Evolutionary conservation across 1,284 basidiomycete species (phyloP).

Genomic region (Xanthoconium separans): DNA sequence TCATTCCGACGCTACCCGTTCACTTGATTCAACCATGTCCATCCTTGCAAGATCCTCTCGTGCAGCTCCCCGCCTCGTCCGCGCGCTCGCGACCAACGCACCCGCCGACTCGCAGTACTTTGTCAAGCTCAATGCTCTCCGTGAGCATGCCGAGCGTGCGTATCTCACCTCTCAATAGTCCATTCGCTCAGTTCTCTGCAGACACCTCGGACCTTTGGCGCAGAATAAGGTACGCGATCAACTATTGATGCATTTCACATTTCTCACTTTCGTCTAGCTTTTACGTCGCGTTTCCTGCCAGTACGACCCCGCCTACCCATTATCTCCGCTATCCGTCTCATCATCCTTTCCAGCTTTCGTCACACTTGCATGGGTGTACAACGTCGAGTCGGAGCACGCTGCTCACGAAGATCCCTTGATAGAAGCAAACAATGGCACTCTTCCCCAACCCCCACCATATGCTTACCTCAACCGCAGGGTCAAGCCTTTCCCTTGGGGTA

Average conservation of each 20-base stretch:
- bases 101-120: conserved; percentile 45
- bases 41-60: conserved; percentile 48
- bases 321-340: conserved; percentile 9
- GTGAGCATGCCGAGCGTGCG: conserved; percentile 68
- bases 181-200: conserved; percentile 33
- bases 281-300: conserved; percentile 73
- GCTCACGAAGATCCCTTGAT: conserved; percentile 71
- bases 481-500: conserved; percentile 83
- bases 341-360: conserved; percentile 51
- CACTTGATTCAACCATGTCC: conserved; percentile 44
- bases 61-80: conserved; percentile 37
- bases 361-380: conserved; percentile 70
- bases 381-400: conserved; percentile 72
- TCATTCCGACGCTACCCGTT: conserved; percentile 22
- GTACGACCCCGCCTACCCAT: conserved; percentile 41
- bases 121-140: conserved; percentile 56
- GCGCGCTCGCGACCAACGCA: conserved; percentile 41
- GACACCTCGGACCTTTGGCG: conserved; percentile 80
- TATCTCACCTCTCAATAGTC: background rate
- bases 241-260: background rate
- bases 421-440: conserved; percentile 71
- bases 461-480: conserved; percentile 74
- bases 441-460: conserved; percentile 70
- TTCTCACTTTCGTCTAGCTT: conserved; percentile 43
- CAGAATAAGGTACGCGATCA: conserved; percentile 68